Base-by-base conservation (phyloP, 2,329 filamentous ascomycete species). In the Albophoma yamanashiensis region DNA sequence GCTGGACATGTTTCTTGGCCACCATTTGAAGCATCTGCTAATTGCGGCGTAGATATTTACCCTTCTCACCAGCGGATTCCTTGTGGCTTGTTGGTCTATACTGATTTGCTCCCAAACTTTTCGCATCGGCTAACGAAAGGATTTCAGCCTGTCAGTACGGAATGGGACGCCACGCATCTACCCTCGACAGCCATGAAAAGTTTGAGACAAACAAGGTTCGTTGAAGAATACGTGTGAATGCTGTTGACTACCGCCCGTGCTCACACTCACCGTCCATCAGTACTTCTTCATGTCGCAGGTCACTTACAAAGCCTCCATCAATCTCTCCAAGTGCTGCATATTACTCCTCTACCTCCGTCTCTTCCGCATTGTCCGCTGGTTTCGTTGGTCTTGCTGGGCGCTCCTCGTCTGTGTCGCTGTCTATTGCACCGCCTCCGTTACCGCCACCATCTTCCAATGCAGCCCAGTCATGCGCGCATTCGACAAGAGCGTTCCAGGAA, bases 401-500 rank as follows among this genome's bases (percentile, higher is more conserved):
- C 57, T 71, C 20, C 62, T 69, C 27, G 61, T 60, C 27, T 62
- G 62, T 52, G 65, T 73, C 34, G 62, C 64, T 40, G 40, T 67
- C n/a, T 67, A 69, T 47, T 64, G 65, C 57, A 45, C 69, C 47
- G 67, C 67, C 22, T 72, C 71, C 17, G 65, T 68, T n/a, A 58
- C 64, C 53, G 65, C 62, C 59, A 67, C 64, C 9, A 64, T 71
- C 38, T 69, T 66, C 64, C 64, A 72, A 62, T 68, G 69, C 64
- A 59, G 59, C 39, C 68, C 65, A 61, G 68, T 82, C 34, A 60
- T 65, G 1, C 70, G 72, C 22, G 73, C 75, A 2, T 82, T 76
- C 73, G 69, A 79, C 62, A 75, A 74, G 60, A 65, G 64, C 3
- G 64, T 74, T 31, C 66, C 69, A 0, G 78, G 77, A 1, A 70